Evolutionary conservation across 495 filamentous ascomycete genomes (phyloP), one percentile per base, ranked within the genome.

Genomic region (Aspergillus campestris): DNA sequence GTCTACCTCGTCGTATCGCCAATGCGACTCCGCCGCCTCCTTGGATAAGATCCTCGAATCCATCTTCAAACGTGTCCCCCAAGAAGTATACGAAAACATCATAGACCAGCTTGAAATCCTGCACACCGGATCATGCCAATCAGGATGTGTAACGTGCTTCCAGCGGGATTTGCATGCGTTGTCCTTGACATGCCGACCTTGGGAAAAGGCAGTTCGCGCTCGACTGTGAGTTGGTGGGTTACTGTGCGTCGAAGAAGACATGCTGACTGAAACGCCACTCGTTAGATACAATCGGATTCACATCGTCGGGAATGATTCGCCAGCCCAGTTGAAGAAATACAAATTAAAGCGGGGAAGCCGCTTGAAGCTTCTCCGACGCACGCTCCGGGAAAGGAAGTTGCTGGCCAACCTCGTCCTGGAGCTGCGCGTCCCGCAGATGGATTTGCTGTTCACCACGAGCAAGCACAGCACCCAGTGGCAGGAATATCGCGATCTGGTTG

Each of bases 341-440:
- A 83, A 83, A 56, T 55, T 83, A 35, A 82, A 77, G 40, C 68
- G 79, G 36, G 80, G 82, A 31, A 78, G 80, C 45, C 80, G 89
- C 35, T 56, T 94, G 47, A 82, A 82, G 54, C 66, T 90, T 40
- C 69, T 96, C 11, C 74, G 86, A 42, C 78, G 89, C 40, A 94
- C 89, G 29, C 62, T 96, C 39, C 75, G 82, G 39, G 74, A 80
- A 52, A 80, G 83, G 28, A 76, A 78, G 31, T 77, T 80, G 38
- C 70, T 89, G 53, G 88, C 87, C 40, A 75, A 76, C 44, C 72
- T 83, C 33, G 87, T 95, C 34, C 75, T 75, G 27, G 83, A 83
- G 44, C 67, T 96, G 13, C 86, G 87, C 44, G 76, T 89, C 11
- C 82, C 85, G 1, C 76, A 84, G 8, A 55, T 70, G 52, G 67